Conservation (phyloP, 2,329 filamentous ascomycete genomes). For the Colletotrichum scovillei region DNA sequence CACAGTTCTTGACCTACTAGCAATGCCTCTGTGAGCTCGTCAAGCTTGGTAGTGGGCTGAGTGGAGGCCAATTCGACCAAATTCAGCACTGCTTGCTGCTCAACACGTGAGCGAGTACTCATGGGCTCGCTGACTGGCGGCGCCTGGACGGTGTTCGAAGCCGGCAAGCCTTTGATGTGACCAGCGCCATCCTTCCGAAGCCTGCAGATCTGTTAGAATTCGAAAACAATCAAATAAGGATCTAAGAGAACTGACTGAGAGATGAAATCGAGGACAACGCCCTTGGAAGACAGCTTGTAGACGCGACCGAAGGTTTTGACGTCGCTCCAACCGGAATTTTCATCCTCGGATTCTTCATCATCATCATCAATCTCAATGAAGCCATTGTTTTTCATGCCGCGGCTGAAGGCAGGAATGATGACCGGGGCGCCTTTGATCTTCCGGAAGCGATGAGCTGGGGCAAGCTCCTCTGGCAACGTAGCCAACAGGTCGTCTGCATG, state of each 20-base stretch:
- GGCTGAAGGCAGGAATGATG: slow-evolving; percentile 64
- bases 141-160: slow-evolving; percentile 35
- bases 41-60: slow-evolving; percentile 57
- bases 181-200: slow-evolving; percentile 52
- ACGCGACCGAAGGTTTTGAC: slow-evolving; percentile 71
- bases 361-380: slow-evolving; percentile 78
- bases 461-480: slow-evolving; percentile 65
- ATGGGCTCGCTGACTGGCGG: slow-evolving; percentile 44
- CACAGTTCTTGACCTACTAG: slow-evolving; percentile 62
- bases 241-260: slow-evolving; percentile 59
- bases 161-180: slow-evolving; percentile 44
- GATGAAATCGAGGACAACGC: slow-evolving; percentile 80
- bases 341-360: slow-evolving; percentile 67
- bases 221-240: background rate
- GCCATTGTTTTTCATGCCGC: slow-evolving; percentile 78
- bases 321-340: slow-evolving; percentile 68
- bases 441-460: slow-evolving; percentile 70
- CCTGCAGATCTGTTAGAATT: slow-evolving; percentile 40
- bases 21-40: slow-evolving; percentile 68
- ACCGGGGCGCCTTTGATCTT: slow-evolving; percentile 66
- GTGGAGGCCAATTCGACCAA: slow-evolving; percentile 67
- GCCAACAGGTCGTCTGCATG: slow-evolving; percentile 83
- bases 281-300: slow-evolving; percentile 72
- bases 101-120: slow-evolving; percentile 61
- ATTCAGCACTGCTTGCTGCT: slow-evolving; percentile 75